A percentile compares a stretch with the other conserved stretches of the same genome.
Evolutionary conservation across 805 yeast species (phyloP).

Genomic region (Candida schatavii): DNA sequence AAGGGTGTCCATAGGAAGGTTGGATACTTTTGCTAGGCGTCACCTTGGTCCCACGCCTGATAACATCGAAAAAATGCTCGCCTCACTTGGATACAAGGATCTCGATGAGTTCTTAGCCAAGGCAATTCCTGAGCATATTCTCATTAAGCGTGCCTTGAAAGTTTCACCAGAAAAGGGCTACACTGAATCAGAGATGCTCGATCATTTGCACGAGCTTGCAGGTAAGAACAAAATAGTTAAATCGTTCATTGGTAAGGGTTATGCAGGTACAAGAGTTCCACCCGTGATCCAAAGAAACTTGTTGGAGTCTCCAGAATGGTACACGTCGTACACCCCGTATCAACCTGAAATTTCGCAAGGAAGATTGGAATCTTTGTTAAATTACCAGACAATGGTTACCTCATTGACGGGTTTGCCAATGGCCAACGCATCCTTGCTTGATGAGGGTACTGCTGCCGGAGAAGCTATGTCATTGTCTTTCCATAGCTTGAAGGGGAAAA

Average conservation of each 20-base stretch:
- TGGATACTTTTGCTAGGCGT: slow-evolving; percentile 86
- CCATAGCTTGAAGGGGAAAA: slow-evolving; percentile 66
- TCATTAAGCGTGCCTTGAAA: slow-evolving; percentile 63
- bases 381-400: slow-evolving; percentile 87
- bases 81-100: slow-evolving; percentile 60
- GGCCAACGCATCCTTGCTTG: slow-evolving; percentile 91
- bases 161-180: slow-evolving; percentile 71
- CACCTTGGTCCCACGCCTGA: slow-evolving; percentile 80
- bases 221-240: slow-evolving; percentile 67
- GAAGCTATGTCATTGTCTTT: slow-evolving; percentile 91
- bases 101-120: slow-evolving; percentile 65
- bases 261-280: slow-evolving; percentile 85
- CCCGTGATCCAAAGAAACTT: slow-evolving; percentile 91
- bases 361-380: slow-evolving; percentile 82
- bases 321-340: slow-evolving; percentile 97
- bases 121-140: slow-evolving; percentile 76
- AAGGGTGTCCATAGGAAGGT: slow-evolving; percentile 24
- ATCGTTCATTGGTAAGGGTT: slow-evolving; percentile 91
- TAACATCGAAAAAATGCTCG: slow-evolving; percentile 66
- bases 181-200: slow-evolving; percentile 78
- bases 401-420: slow-evolving; percentile 93
- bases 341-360: slow-evolving; percentile 99
- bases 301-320: slow-evolving; percentile 96
- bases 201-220: slow-evolving; percentile 66
- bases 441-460: slow-evolving; percentile 97